These are phyloP conservation scores for Aspergillus nomiae DNA, from an alignment of 2,329 filamentous ascomycete genomes.

Conservation along the genomic window DNA sequence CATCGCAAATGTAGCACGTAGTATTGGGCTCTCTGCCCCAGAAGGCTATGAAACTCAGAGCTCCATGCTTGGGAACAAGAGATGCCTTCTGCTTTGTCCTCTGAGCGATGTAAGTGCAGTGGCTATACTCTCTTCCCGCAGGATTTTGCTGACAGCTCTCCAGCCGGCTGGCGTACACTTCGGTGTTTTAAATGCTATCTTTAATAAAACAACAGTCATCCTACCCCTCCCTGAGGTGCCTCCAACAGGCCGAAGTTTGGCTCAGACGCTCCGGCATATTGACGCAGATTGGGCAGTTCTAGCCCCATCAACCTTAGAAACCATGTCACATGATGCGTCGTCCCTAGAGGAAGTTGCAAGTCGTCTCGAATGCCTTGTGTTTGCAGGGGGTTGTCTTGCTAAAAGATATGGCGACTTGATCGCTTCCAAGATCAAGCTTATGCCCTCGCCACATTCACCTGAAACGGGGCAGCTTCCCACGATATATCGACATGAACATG, in stretches of 20 bases:
- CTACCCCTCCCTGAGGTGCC: constrained; percentile 5
- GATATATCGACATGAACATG: constrained; percentile 8
- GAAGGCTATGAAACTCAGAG: constrained; percentile 3
- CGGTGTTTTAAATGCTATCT: constrained; percentile 4
- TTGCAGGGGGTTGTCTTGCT: constrained; percentile 1
- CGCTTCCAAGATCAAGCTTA: constrained; percentile 3
- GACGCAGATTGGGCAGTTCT: constrained; percentile 11
- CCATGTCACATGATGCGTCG: constrained; percentile 3
- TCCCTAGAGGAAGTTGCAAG: background rate
- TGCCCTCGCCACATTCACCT: constrained; percentile 6
- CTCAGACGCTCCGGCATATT: constrained; percentile 2
- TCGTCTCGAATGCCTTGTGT: constrained; percentile 5
- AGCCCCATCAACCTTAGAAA: constrained; percentile 2
- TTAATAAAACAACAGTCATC: constrained; percentile 5
- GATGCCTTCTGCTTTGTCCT: background rate
- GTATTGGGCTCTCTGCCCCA: background rate
- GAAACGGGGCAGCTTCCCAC: constrained; percentile 9
- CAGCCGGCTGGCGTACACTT: constrained; percentile 10
- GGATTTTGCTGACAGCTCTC: background rate
- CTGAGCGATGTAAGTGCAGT: background rate
- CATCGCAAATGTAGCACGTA: constrained; percentile 1
- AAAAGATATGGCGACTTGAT: constrained; percentile 9
- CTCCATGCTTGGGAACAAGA: background rate
- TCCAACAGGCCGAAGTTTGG: constrained; percentile 3
- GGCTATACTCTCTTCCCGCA: background rate